These are phyloP conservation scores for Huntiella abstrusa DNA, from an alignment of 2,329 filamentous ascomycete genomes.

Conservation along the genomic window DNA sequence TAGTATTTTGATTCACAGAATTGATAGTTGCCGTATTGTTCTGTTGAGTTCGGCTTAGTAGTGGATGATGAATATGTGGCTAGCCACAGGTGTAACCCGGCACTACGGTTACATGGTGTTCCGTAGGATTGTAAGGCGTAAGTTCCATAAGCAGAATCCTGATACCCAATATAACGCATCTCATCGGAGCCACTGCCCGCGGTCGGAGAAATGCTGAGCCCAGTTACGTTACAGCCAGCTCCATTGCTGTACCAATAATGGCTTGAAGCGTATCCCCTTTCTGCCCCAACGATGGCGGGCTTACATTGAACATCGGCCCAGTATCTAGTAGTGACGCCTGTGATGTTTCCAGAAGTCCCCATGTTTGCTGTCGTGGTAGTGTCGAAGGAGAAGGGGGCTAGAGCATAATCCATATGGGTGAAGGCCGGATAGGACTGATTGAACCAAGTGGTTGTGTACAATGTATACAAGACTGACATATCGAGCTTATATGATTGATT, in stretches of 20 bases:
- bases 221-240: neutral
- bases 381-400: slow-evolving; percentile 24
- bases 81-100: slow-evolving; percentile 18
- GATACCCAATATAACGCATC: slow-evolving; percentile 26
- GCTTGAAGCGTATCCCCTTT: neutral
- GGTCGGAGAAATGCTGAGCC: neutral
- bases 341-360: slow-evolving; percentile 14
- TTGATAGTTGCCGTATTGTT: slow-evolving; percentile 17
- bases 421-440: slow-evolving; percentile 25
- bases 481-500: slow-evolving; percentile 16
- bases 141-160: slow-evolving; percentile 17
- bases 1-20: slow-evolving; percentile 29
- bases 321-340: slow-evolving; percentile 16
- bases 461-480: slow-evolving; percentile 22
- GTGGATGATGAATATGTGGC: slow-evolving; percentile 17
- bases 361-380: neutral
- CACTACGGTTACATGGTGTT: slow-evolving; percentile 16
- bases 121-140: slow-evolving; percentile 15
- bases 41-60: neutral
- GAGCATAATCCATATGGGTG: slow-evolving; percentile 23
- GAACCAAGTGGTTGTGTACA: slow-evolving; percentile 28
- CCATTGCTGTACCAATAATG: neutral
- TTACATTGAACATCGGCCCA: slow-evolving; percentile 23
- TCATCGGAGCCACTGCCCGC: neutral
- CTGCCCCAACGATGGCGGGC: slow-evolving; percentile 15